A percentile compares a stretch with the other conserved stretches of the same genome.
phyloP scores from a whole-genome alignment of 257 asterid species.

The Penstemon davidsonii region DNA sequence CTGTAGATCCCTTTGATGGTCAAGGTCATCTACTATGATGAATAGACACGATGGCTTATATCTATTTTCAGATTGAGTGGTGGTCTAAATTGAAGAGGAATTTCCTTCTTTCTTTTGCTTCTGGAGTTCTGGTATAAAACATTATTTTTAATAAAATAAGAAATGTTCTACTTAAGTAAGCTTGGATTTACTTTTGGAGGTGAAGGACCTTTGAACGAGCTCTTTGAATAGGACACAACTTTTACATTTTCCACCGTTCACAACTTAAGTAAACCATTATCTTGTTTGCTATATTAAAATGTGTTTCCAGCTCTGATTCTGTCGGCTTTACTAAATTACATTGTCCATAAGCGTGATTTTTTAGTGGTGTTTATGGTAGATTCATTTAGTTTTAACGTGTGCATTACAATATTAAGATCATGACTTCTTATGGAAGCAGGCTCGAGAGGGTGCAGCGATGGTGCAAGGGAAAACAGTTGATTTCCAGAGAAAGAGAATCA shows the following conservation, averaged over 20 bases:
- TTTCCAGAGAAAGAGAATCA: constrained; percentile 90
- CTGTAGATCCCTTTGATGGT: too few relatives aligned
- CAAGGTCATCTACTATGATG: too few relatives aligned
- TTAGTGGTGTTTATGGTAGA: constrained; percentile 4
- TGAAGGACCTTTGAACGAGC: neutral
- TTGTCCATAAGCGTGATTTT: constrained; percentile 1
- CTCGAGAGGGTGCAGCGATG: constrained; percentile 84
- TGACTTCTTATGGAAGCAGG: constrained; percentile 47
- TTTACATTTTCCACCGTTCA: too few relatives aligned
- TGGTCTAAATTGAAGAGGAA: neutral
- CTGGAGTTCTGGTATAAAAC: neutral
- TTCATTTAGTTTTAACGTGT: constrained; percentile 21
- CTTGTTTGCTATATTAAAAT: neutral
- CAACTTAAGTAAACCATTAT: too few relatives aligned
- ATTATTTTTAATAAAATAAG: neutral
- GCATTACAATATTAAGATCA: constrained; percentile 12
- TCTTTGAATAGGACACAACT: neutral
- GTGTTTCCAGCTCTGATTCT: constrained; percentile 13
- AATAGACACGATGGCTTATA: too few relatives aligned
- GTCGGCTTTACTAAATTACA: constrained; percentile 11
- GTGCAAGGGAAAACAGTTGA: constrained; percentile 93
- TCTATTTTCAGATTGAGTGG: too few relatives aligned
- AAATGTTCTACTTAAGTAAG: constrained; percentile 3
- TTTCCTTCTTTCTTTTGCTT: neutral
- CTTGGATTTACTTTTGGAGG: neutral